A percentile compares a stretch with the other conserved stretches of the same genome.
Evolutionary conservation across 441 rosid species (phyloP).

Genomic region (Kokia cookei): DNA sequence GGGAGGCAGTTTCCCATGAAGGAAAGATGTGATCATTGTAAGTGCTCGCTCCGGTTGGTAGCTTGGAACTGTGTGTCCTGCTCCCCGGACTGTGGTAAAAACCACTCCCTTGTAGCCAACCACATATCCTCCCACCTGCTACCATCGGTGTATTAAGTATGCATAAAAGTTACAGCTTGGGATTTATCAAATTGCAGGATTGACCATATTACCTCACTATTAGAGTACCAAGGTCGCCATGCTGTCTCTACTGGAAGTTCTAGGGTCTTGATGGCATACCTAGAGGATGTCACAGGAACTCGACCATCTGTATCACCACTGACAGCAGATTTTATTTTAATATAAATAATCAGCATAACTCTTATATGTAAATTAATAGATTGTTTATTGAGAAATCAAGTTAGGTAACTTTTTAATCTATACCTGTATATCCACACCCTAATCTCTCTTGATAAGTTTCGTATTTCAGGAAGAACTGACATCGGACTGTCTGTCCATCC

Average conservation of each 20-base stretch:
- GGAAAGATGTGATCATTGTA: conserved; percentile 37
- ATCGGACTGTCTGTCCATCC: conserved; percentile 17
- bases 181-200: background rate
- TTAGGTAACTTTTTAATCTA: background rate
- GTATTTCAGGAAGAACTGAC: conserved; percentile 19
- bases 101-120: conserved; percentile 30
- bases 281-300: conserved; percentile 20
- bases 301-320: conserved; percentile 22
- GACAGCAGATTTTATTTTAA: background rate
- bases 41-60: conserved; percentile 39
- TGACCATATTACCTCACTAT: conserved; percentile 14
- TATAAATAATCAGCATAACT: background rate
- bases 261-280: conserved; percentile 17
- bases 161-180: background rate
- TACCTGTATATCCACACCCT: conserved; percentile 18
- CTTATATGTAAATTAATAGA: background rate
- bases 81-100: conserved; percentile 34
- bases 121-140: conserved; percentile 47
- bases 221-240: conserved; percentile 25
- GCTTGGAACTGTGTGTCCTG: conserved; percentile 43
- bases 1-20: conserved; percentile 26
- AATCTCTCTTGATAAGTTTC: conserved; percentile 5
- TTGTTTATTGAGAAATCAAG: background rate
- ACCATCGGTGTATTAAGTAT: background rate
- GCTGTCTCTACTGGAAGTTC: conserved; percentile 14